These are phyloP conservation scores for Cystobasidium slooffiae DNA, from an alignment of 1,284 basidiomycete species.

Conservation along the genomic window DNA sequence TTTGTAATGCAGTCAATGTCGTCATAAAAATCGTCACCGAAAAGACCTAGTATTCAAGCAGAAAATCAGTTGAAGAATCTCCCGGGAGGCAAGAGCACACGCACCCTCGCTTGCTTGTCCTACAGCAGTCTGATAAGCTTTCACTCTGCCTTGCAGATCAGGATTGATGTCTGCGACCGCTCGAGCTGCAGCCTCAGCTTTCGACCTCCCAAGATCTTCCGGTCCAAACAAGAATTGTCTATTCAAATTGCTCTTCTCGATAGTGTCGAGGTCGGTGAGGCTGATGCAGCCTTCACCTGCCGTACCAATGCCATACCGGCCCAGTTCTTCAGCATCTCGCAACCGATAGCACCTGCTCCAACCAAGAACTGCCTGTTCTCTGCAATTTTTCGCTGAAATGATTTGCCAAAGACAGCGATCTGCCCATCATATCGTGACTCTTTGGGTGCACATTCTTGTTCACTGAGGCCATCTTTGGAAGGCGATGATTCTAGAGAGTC, in stretches of 20 bases:
- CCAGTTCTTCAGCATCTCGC: conserved; percentile 99
- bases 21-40: conserved; percentile 86
- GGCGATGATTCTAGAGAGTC: conserved; percentile 97
- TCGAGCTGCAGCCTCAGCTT: conserved; percentile 89
- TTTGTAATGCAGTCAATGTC: conserved; percentile 96
- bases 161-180: conserved; percentile 98
- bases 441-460: conserved; percentile 81
- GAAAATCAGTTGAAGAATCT: conserved; percentile 6
- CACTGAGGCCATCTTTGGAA: conserved; percentile 65
- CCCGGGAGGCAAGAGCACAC: conserved; percentile 55
- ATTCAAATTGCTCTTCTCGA: conserved; percentile 99
- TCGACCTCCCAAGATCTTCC: conserved; percentile 97
- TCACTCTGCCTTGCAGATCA: conserved; percentile 83
- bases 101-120: conserved; percentile 89
- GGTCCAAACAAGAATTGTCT: conserved; percentile 97
- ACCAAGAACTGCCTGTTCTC: conserved; percentile 95
- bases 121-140: conserved; percentile 90
- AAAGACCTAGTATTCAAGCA: conserved; percentile 72
- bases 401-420: conserved; percentile 91
- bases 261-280: conserved; percentile 97
- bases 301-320: conserved; percentile 93
- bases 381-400: conserved; percentile 90
- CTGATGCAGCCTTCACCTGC: conserved; percentile 82
- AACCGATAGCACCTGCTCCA: conserved; percentile 97
- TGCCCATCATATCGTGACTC: conserved; percentile 91